Conservation (phyloP, 352 stramenopile genomes). For the Elongisporangium anandrum region DNA sequence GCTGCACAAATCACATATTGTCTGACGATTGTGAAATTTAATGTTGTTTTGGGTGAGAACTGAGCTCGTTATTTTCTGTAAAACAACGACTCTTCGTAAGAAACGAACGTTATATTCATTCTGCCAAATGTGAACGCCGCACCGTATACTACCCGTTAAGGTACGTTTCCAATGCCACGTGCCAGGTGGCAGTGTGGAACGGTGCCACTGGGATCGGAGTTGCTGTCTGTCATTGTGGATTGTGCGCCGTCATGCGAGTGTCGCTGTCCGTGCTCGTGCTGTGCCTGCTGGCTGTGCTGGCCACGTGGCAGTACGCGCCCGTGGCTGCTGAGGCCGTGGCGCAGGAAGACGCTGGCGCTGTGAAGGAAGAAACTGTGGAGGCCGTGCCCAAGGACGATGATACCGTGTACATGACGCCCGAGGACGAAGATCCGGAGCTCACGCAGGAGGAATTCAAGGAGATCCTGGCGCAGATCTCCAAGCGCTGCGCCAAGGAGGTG, state of each 20-base stretch:
- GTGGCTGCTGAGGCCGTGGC: conserved; percentile 13
- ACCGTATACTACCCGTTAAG: too few relatives aligned
- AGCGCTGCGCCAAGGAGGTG: conserved; percentile 68
- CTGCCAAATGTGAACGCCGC: too few relatives aligned
- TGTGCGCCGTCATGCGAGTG: conserved; percentile 6
- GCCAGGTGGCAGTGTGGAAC: neutral
- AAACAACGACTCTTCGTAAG: too few relatives aligned
- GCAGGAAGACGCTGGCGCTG: conserved; percentile 25
- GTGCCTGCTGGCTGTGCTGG: conserved; percentile 27
- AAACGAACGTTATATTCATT: too few relatives aligned
- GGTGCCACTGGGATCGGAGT: neutral
- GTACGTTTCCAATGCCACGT: neutral
- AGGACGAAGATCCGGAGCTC: conserved; percentile 38
- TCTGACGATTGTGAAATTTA: too few relatives aligned
- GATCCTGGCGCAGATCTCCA: conserved; percentile 72
- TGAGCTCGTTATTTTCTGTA: too few relatives aligned
- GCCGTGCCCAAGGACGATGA: conserved; percentile 13
- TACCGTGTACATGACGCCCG: conserved; percentile 9
- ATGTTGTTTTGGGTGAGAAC: too few relatives aligned
- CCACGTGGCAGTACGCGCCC: neutral
- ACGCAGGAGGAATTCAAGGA: conserved; percentile 56
- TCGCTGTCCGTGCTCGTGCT: conserved; percentile 46
- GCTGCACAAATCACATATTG: too few relatives aligned
- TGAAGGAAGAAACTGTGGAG: conserved; percentile 47
- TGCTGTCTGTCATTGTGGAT: neutral